Evolutionary conservation across 495 filamentous ascomycete species (phyloP).

Genomic region (Xylaria longipes): DNA sequence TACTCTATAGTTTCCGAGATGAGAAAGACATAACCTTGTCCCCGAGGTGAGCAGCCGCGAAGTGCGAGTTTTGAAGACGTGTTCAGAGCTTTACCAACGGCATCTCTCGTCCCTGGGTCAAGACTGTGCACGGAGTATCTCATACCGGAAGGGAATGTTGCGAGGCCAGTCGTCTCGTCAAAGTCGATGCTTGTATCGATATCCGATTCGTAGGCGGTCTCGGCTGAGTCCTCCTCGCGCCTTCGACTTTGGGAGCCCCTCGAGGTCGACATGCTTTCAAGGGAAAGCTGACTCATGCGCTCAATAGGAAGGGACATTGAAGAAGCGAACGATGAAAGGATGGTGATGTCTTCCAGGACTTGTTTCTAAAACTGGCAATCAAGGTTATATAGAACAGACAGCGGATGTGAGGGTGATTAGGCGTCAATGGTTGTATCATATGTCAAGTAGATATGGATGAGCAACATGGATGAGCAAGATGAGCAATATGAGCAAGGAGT

Average conservation of each 20-base stretch:
- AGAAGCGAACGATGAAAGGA: slow-evolving; percentile 12
- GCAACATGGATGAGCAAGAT: no score
- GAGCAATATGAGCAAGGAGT: slow-evolving; percentile 24
- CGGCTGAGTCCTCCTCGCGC: slow-evolving; percentile 37
- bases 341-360: slow-evolving; percentile 20
- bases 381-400: slow-evolving; percentile 36
- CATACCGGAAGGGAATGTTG: slow-evolving; percentile 46
- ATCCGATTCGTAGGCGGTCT: slow-evolving; percentile 31
- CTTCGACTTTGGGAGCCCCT: slow-evolving; percentile 37
- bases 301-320: slow-evolving; percentile 44
- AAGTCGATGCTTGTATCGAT: slow-evolving; percentile 40
- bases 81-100: slow-evolving; percentile 34
- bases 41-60: slow-evolving; percentile 49
- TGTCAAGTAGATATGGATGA: background rate
- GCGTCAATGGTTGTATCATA: background rate
- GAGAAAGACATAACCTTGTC: slow-evolving; percentile 53
- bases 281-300: slow-evolving; percentile 49
- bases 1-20: slow-evolving; percentile 54
- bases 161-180: slow-evolving; percentile 39
- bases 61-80: slow-evolving; percentile 49
- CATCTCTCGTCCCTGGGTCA: slow-evolving; percentile 34
- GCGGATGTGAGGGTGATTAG: background rate
- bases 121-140: slow-evolving; percentile 42
- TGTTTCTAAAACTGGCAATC: slow-evolving; percentile 15
- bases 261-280: slow-evolving; percentile 43